A percentile compares a stretch with the other conserved stretches of the same genome.
Evolutionary conservation across 176 grass and related monocot species (phyloP).

Genomic region (maize (Zea mays)): Zm-B73-REFERENCE-NAM-5.0 NC_050104.1:35387001-35387500

Average conservation of each 20-base stretch:
- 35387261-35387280: neutral
- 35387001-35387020: no score
- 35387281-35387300: neutral
- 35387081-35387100: no score
- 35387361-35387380: neutral
- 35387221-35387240: neutral
- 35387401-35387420: conserved; percentile 41
- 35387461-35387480: neutral
- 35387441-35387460: conserved; percentile 78
- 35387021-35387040: no score
- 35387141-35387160: neutral
- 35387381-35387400: conserved; percentile 37
- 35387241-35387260: neutral
- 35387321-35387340: conserved; percentile 17
- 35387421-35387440: conserved; percentile 82
- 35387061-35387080: no score
- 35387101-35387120: no score
- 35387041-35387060: no score
- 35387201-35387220: neutral
- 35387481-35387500: neutral
- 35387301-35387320: conserved; percentile 31
- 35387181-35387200: neutral
- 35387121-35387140: neutral
- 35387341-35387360: neutral
- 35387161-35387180: neutral